Base-by-base conservation (phyloP, 2,329 filamentous ascomycete genomes). In the Exophiala oligosperma region DNA sequence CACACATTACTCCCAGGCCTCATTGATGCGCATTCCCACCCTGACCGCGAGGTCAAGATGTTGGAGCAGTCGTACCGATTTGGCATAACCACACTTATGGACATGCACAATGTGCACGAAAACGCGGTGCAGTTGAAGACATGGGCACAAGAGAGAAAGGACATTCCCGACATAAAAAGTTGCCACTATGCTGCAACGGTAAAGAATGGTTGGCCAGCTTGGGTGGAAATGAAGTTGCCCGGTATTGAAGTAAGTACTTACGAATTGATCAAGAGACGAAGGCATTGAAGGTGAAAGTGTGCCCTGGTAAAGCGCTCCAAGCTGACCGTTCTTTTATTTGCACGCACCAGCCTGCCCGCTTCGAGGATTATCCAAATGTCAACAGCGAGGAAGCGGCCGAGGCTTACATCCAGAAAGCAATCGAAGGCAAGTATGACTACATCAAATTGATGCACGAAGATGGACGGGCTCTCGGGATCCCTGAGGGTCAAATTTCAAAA, bases 361-460 rank as follows among this genome's bases (percentile, higher is more conserved):
- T 77, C 28, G 73, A 73, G 2, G 73, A 71, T 2, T 81, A 78
- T 78, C 78, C 79, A 4, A 76, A 77, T 47, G 58, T 79, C n/a
- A 68, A 68, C 3, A 73, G 69, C 2, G 64, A 69, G 7, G 68
- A 73, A 41, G 77, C 75, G 24, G 78, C 77, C 1, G 64, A 73
- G 1, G 65, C 72, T 14, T 81, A 76, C 57, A 67, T 81, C 2
- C 68, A 73, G 11, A 72, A 73, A 71, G 90, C 91, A 2, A 92
- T 95, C 64, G 90, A 90, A 4, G 90, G 95, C 69, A 91, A 91
- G 14, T 90, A 90, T 54, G 95, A 95, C 70, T 91, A 95, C 68
- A 92, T 95, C 67, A 90, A 91, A 62, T 94, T 95, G 91, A 92
- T 95, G 58, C 90, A 94, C 67, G 88, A 91, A 62, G 90, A 90